Conservation (phyloP, 1,139 yeast genomes). For the Saccharomycopsis hybrid region DNA sequence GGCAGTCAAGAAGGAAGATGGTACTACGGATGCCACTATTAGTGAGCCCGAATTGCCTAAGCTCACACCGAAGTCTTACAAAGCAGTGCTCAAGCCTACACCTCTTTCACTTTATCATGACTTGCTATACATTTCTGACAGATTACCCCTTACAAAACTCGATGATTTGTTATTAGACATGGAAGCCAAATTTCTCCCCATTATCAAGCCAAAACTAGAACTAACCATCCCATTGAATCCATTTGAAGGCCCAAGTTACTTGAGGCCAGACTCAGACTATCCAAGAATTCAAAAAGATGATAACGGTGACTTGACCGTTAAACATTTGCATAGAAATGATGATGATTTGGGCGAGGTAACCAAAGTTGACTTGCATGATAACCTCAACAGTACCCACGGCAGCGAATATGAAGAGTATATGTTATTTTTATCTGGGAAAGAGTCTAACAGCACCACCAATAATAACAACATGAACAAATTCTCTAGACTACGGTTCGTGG, state of each 20-base stretch:
- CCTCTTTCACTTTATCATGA: slow-evolving; percentile 81
- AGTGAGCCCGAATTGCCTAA: too few species aligned
- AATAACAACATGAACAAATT: slow-evolving; percentile 42
- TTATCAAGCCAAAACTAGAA: slow-evolving; percentile 72
- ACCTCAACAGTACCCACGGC: slow-evolving; percentile 53
- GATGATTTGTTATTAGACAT: slow-evolving; percentile 70
- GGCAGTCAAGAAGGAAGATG: too few species aligned
- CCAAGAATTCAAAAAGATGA: slow-evolving; percentile 37
- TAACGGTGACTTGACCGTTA: slow-evolving; percentile 32
- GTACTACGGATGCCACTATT: neutral
- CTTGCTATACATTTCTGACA: slow-evolving; percentile 74
- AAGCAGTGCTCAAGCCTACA: slow-evolving; percentile 74
- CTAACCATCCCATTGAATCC: slow-evolving; percentile 70
- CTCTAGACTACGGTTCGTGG: slow-evolving; percentile 43
- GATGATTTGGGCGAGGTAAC: slow-evolving; percentile 36
- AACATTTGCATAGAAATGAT: slow-evolving; percentile 43
- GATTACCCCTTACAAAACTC: slow-evolving; percentile 54
- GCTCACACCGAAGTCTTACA: slow-evolving; percentile 48
- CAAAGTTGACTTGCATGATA: slow-evolving; percentile 47
- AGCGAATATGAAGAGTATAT: slow-evolving; percentile 89
- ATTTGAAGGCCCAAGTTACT: slow-evolving; percentile 38
- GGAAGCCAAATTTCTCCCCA: slow-evolving; percentile 77
- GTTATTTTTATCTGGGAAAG: slow-evolving; percentile 39
- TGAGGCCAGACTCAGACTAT: slow-evolving; percentile 41
- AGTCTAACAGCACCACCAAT: slow-evolving; percentile 32